Evolutionary conservation across 2,329 filamentous ascomycete species (phyloP).

Genomic region (Chaetomiaceae sp.): DNA sequence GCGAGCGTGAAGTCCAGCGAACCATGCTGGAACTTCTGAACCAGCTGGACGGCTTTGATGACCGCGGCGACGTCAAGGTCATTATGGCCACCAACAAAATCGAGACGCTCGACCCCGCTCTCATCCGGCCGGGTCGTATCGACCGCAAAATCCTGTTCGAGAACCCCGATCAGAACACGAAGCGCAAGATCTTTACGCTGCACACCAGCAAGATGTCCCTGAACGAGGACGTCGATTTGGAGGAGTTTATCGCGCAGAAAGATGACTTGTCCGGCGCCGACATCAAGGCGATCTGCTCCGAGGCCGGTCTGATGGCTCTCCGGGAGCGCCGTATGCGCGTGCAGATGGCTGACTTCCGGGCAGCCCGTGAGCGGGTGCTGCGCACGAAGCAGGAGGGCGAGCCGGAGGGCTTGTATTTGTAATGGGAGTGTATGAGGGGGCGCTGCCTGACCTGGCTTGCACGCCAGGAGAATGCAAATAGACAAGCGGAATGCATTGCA

Average conservation of each 20-base stretch:
- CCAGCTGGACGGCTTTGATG: constrained; percentile 97
- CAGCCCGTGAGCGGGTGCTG: constrained; percentile 87
- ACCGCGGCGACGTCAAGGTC: constrained; percentile 97
- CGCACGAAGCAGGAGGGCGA: constrained; percentile 99
- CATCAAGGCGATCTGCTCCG: constrained; percentile 98
- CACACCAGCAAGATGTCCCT: constrained; percentile 99
- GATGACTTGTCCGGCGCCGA: constrained; percentile 95
- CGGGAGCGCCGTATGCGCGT: constrained; percentile 95
- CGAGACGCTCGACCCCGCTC: constrained; percentile 88
- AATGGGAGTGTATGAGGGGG: constrained; percentile 35
- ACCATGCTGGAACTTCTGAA: constrained; percentile 98
- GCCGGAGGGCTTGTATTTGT: constrained; percentile 97
- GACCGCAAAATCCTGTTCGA: constrained; percentile 89
- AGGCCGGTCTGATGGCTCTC: constrained; percentile 89
- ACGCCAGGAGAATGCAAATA: constrained; percentile 10
- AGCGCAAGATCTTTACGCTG: constrained; percentile 95
- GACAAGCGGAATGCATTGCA: constrained; percentile 5
- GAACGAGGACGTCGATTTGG: constrained; percentile 92
- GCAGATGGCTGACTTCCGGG: constrained; percentile 96
- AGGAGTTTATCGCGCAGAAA: constrained; percentile 98
- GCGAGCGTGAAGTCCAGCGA: constrained; percentile 94
- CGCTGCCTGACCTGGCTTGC: neutral
- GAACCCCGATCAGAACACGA: constrained; percentile 74
- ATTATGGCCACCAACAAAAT: constrained; percentile 99
- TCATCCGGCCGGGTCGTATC: constrained; percentile 96